Conservation (phyloP, 768 basidiomycete genomes). For the Panellus pusillus region DNA sequence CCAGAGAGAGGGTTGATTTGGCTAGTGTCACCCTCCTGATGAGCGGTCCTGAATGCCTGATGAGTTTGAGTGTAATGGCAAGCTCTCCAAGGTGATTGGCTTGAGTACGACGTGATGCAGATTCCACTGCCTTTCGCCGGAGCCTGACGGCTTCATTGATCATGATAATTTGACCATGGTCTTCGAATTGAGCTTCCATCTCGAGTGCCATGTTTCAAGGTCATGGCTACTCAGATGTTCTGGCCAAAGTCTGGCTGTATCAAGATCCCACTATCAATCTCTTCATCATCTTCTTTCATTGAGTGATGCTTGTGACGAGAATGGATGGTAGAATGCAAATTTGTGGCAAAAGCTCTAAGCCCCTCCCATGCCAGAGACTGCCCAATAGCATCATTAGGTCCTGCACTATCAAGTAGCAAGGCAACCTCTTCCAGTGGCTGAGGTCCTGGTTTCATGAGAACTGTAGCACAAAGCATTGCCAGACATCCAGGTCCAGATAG, state of each 20-base stretch:
- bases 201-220: constrained; percentile 3
- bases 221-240: background rate
- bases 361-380: constrained; percentile 5
- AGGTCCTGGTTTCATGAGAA: constrained; percentile 3
- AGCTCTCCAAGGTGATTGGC: constrained; percentile 1
- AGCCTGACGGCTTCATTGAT: constrained; percentile 1
- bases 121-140: constrained; percentile 2
- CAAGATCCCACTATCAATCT: background rate
- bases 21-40: too few relatives aligned
- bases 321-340: background rate
- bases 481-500: constrained; percentile 1
- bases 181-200: constrained; percentile 1
- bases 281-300: background rate
- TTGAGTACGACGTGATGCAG: constrained; percentile 3
- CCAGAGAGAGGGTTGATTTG: too few relatives aligned
- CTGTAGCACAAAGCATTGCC: constrained; percentile 1
- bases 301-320: background rate
- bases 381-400: constrained; percentile 1
- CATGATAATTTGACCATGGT: constrained; percentile 1
- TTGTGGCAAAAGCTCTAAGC: background rate
- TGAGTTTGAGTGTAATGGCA: constrained; percentile 4
- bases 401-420: constrained; percentile 1
- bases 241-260: background rate
- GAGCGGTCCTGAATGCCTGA: too few relatives aligned
- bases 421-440: background rate